Evolutionary conservation across 83 land plant genomes (phyloP).

Genomic region (Diphasiastrum complanatum): DNA sequence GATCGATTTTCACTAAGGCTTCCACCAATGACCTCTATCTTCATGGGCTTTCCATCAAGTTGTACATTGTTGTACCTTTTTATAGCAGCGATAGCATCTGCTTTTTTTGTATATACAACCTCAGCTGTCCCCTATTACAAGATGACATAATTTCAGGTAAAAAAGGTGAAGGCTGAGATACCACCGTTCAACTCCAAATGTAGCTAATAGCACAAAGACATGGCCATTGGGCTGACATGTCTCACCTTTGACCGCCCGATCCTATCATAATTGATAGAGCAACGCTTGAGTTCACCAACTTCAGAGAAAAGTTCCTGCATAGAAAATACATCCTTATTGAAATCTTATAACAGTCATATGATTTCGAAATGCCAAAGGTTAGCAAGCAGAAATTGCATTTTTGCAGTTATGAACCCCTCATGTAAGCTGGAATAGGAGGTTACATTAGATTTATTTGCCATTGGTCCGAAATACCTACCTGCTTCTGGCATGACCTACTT

Average conservation of each 20-base stretch:
- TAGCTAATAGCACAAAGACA: not conserved
- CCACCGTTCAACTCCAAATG: not conserved
- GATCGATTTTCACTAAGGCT: conserved; percentile 6
- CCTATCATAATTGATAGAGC: conserved; percentile 33
- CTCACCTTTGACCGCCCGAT: conserved; percentile 43
- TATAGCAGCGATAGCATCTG: conserved; percentile 34
- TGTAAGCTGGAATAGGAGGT: too few species aligned
- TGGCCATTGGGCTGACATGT: too few species aligned
- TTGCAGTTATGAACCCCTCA: too few species aligned
- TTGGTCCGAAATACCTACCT: too few species aligned
- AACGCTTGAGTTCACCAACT: conserved; percentile 39
- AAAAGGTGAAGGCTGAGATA: not conserved
- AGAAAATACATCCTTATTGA: not conserved
- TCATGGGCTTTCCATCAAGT: conserved; percentile 39
- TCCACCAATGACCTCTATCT: conserved; percentile 35
- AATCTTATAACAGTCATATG: too few species aligned
- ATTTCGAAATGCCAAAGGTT: not conserved
- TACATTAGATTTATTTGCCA: too few species aligned
- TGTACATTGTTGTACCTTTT: conserved; percentile 39
- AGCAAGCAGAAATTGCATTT: too few species aligned
- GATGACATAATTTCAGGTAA: too few species aligned
- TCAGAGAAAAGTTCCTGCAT: conserved; percentile 41
- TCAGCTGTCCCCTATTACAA: conserved; percentile 33
- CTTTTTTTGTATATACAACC: conserved; percentile 33
- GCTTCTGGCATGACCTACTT: too few species aligned